Evolutionary conservation across 1,284 basidiomycete species (phyloP).

Genomic region (Lentinula novae-zelandiae): DNA sequence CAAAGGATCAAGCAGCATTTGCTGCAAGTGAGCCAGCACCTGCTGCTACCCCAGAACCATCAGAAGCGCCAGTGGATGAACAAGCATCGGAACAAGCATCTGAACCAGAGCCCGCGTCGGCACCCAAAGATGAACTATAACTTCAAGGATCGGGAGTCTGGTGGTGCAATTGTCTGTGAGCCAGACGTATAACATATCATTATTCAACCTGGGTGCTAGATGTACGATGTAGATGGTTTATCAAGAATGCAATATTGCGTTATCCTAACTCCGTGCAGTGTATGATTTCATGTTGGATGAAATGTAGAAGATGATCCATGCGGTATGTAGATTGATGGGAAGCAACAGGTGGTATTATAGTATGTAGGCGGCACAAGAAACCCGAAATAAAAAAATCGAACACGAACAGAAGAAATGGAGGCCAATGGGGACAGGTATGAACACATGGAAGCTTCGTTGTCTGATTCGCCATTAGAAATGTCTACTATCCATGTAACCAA

Average conservation of each 20-base stretch:
- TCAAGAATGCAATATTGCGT: not conserved
- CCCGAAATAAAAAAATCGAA: not conserved
- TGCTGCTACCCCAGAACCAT: not conserved
- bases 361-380: not conserved
- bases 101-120: not conserved
- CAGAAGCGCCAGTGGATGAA: not conserved
- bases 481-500: not conserved
- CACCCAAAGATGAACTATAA: slow-evolving; percentile 3
- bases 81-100: not conserved
- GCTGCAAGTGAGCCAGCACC: not conserved
- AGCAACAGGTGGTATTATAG: not conserved
- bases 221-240: not conserved
- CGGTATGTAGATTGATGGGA: not conserved
- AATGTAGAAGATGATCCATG: not conserved
- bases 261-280: not conserved
- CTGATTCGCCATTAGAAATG: not conserved
- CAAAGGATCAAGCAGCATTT: slow-evolving; percentile 2
- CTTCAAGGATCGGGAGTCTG: not conserved
- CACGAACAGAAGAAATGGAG: not conserved
- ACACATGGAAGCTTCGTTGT: slow-evolving; percentile 7
- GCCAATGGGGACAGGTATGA: not conserved
- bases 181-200: not conserved
- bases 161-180: not conserved
- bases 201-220: not conserved
- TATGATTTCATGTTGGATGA: not conserved